A percentile compares a stretch with the other conserved stretches of the same genome.
These are phyloP conservation scores for Thielaviopsis euricoi DNA, from an alignment of 2,329 filamentous ascomycete species.

Conservation along the genomic window DNA sequence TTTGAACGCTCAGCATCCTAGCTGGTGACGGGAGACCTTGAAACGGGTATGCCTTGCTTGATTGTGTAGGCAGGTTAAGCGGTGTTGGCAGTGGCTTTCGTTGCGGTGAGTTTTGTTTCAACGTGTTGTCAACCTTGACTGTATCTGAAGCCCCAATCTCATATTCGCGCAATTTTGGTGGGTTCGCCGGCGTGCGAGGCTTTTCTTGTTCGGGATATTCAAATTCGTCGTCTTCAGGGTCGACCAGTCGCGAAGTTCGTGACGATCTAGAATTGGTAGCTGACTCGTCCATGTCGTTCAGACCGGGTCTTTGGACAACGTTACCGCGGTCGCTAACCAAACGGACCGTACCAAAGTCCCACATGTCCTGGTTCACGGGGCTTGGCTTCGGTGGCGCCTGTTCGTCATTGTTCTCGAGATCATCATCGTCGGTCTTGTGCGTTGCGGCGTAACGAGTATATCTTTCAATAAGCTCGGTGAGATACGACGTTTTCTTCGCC, in stretches of 20 bases:
- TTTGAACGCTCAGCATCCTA: too few species aligned
- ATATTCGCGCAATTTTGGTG: conserved; percentile 31
- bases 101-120: conserved; percentile 44
- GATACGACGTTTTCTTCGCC: conserved; percentile 89
- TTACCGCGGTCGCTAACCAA: conserved; percentile 54
- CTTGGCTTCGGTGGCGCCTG: conserved; percentile 30
- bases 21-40: conserved; percentile 28
- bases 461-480: conserved; percentile 89
- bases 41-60: conserved; percentile 2
- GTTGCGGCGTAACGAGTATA: conserved; percentile 74
- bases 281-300: conserved; percentile 61
- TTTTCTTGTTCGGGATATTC: conserved; percentile 24
- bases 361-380: conserved; percentile 62
- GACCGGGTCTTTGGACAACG: conserved; percentile 36
- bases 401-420: conserved; percentile 36
- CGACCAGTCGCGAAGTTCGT: conserved; percentile 27
- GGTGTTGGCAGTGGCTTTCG: conserved; percentile 31
- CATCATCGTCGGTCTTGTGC: conserved; percentile 54
- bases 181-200: conserved; percentile 31
- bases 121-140: conserved; percentile 34
- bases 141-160: conserved; percentile 30
- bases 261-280: conserved; percentile 56
- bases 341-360: conserved; percentile 95
- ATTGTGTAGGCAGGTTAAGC: conserved; percentile 1
- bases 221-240: conserved; percentile 29